Base-by-base conservation (phyloP, 1,139 yeast species). In the Nakaseomyces nivariensis region DNA sequence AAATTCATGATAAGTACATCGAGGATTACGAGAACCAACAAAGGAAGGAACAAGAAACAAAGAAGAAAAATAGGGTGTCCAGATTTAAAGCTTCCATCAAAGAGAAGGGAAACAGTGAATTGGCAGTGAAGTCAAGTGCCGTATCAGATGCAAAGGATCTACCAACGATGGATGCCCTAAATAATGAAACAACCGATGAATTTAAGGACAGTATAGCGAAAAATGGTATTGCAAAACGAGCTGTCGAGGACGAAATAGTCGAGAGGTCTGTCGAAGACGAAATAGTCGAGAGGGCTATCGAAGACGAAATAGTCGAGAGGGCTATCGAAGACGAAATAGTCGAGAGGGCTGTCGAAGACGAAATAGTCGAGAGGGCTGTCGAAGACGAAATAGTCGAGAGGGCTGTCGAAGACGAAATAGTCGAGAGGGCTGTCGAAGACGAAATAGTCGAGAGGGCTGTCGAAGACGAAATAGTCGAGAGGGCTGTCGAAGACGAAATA, bases 1-100 rank as follows among this genome's bases (percentile, higher is more conserved):
- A 60, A 26, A 43, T 63, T 10, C 67, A 64, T 48, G 63, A 59
- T 10, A 60, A 54, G 40, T 63, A 61, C 46, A 52, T 54, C 25
- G 43, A 52, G 8, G 50, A 42, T 25, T 55, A 49, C 22, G 52
- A 51, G 5, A 43, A 51, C 22, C 46, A 50, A n/a, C 49, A 45
- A 29, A 29, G 49, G 17, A 48, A 52, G 22, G 45, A 46, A 26
- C 49, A 43, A 1, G 49, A 47, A n/a, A 17, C 37, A n/a, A 54
- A 51, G 37, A 58, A 55, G 42, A 52, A 46, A 3, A 43, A 6
- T 22, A 60, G 62, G 46, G 56, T 64, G 3, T 65, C 69, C 1
- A 54, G 65, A 45, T 66, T 66, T 50, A 64, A 56, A 40, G 29
- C 26, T 4, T 31, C 45, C 7, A 31, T 22, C 11, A 45, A 48